Conservation (phyloP, 1,139 yeast genomes). For the Candida tetrigidarum region DNA sequence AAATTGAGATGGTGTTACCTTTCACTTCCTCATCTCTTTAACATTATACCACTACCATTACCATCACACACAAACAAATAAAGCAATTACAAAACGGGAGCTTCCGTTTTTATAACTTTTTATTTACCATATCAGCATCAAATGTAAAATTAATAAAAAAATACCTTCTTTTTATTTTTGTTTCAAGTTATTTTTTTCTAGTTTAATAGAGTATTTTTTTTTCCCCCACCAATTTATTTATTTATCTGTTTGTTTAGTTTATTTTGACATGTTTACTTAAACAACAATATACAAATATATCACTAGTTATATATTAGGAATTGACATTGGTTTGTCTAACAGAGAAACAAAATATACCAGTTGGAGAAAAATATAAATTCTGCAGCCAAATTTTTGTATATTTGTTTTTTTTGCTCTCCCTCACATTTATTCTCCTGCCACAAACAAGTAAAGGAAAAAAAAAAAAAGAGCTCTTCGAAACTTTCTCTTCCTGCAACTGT, state of each 20-base stretch:
- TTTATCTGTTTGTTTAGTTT: too few species aligned
- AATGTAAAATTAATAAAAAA: conserved; percentile 1
- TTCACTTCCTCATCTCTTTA: too few species aligned
- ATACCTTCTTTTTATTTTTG: neutral
- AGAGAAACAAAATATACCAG: too few species aligned
- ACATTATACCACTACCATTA: neutral
- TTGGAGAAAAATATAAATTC: too few species aligned
- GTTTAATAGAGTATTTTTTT: conserved; percentile 4
- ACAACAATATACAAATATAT: neutral
- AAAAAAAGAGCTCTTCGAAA: neutral
- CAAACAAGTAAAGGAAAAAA: neutral
- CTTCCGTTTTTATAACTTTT: neutral
- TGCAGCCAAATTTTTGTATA: neutral
- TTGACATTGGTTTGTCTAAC: too few species aligned
- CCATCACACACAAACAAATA: neutral
- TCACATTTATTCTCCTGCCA: too few species aligned
- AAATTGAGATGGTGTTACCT: neutral
- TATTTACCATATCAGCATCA: neutral
- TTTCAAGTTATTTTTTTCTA: neutral
- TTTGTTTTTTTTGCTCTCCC: neutral
- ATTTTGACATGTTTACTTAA: too few species aligned
- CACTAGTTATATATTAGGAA: too few species aligned
- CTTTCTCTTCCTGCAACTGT: neutral
- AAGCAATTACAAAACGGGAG: neutral
- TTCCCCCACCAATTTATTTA: neutral